Evolutionary conservation across 805 yeast genomes (phyloP).

Genomic region (Scheffersomyces lignosus): DNA sequence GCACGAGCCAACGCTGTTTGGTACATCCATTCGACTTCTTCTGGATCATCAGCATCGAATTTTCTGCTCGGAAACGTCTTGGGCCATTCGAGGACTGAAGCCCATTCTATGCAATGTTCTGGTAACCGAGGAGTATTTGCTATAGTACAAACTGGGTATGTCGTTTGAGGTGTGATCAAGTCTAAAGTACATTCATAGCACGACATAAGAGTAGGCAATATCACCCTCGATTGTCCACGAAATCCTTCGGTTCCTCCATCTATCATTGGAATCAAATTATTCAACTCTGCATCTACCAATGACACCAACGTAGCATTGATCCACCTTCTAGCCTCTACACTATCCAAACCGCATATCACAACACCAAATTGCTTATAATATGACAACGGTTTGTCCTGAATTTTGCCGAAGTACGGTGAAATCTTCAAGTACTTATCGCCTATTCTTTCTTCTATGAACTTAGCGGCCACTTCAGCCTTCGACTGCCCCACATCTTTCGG

Average conservation of each 20-base stretch:
- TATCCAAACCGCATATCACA: conserved; percentile 85
- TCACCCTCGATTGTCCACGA: conserved; percentile 85
- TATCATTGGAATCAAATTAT: conserved; percentile 49
- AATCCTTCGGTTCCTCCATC: conserved; percentile 98
- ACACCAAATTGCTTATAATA: conserved; percentile 70
- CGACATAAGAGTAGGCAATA: conserved; percentile 79
- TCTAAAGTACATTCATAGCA: conserved; percentile 92
- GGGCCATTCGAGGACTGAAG: conserved; percentile 75
- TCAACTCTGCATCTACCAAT: conserved; percentile 52
- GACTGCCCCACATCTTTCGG: conserved; percentile 59
- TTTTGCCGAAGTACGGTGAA: conserved; percentile 60
- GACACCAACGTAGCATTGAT: conserved; percentile 68
- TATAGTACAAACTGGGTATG: conserved; percentile 90
- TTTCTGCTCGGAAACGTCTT: conserved; percentile 41
- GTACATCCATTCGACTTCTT: conserved; percentile 65
- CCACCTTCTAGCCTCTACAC: conserved; percentile 89
- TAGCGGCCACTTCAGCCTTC: conserved; percentile 67
- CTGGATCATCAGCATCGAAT: conserved; percentile 69
- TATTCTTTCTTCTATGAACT: conserved; percentile 50
- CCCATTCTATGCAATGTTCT: conserved; percentile 94
- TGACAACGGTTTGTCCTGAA: conserved; percentile 55
- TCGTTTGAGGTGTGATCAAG: conserved; percentile 60
- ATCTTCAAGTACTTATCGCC: conserved; percentile 39
- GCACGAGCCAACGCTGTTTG: conserved; percentile 61
- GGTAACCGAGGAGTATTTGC: conserved; percentile 93